Evolutionary conservation across 1,284 basidiomycete species (phyloP).

Genomic region (Leccinum colubrinum): DNA sequence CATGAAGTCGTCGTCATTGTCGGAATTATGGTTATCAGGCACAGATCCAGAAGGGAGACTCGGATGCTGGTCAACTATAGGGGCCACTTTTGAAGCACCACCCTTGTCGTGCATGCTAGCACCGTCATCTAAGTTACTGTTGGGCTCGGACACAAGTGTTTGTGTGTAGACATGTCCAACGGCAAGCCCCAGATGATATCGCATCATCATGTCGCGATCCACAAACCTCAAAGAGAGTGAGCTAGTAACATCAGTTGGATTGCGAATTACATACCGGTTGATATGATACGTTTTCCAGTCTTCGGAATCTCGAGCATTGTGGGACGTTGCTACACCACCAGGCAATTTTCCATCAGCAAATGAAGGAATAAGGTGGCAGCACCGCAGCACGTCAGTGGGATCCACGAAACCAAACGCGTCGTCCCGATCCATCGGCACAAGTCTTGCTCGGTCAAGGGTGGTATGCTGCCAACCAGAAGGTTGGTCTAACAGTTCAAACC

Average conservation of each 20-base stretch:
- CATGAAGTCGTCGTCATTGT: neutral
- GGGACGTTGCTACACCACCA: neutral
- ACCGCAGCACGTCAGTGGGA: neutral
- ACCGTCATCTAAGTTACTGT: neutral
- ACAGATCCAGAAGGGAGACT: neutral
- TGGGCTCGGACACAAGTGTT: neutral
- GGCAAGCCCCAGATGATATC: neutral
- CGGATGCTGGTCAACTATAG: neutral
- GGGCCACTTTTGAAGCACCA: neutral
- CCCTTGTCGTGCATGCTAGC: neutral
- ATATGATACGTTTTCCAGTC: neutral
- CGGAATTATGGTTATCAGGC: neutral
- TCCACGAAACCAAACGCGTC: neutral
- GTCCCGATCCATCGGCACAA: neutral
- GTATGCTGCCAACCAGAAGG: neutral
- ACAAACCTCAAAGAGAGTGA: neutral
- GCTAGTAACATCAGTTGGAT: neutral
- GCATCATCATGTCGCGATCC: neutral
- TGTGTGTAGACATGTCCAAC: neutral
- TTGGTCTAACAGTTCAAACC: neutral
- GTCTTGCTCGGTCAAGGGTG: neutral
- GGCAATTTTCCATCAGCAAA: neutral
- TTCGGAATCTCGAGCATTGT: neutral
- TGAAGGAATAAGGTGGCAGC: neutral
- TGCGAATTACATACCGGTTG: neutral